Base-by-base conservation (phyloP, 2,329 filamentous ascomycete species). In the Exophiala phaeomuriformis region DNA sequence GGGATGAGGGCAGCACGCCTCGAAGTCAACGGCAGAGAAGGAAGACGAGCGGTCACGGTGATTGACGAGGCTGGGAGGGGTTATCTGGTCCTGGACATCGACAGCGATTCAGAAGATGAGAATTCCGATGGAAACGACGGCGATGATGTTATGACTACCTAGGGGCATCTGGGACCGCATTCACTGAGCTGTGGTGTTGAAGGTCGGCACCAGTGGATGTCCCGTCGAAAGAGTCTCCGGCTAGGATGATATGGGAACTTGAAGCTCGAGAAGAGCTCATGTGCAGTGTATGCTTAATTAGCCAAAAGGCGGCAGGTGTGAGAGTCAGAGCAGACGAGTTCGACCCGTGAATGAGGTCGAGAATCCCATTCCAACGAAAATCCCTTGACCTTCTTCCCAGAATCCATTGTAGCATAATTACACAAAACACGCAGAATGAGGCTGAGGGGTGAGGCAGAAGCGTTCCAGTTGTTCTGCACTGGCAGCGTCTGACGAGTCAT, bases 1-100 rank as follows among this genome's bases (percentile, higher is more conserved):
- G 69, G 55, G 5, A 48, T 61, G 56, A 56, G 66, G 40, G 79
- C 80, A 0, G 53, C 74, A 27, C 69, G 68, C 52, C 59, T 84
- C 4, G 70, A 78, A 33, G 74, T 81, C 2, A 82, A 82, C 61
- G 80, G 79, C 19, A 68, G 78, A 7, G 74, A 74, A 52, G 76
- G 74, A 1, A 69, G 79, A 58, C 67, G 77, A 53, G 74, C 77
- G 2, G 69, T 79, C 19, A 75, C 79, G 49, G 75, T 83, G 30
- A 63, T 83, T 55, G 80, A 78, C 42, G 71, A 75, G 30, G 75
- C 79, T 63, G 66, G 70, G 35, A 70, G 76, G 63, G 73, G 77
- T 55, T 82, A 80, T 65, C 71, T 75, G 45, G 75, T 82, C 9
- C 66, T 82, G 53, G 79, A 83, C 65, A 62, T 83, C 59, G 79